phyloP scores from a whole-genome alignment of 257 asterid genomes.

The Penstemon eatonii region DNA sequence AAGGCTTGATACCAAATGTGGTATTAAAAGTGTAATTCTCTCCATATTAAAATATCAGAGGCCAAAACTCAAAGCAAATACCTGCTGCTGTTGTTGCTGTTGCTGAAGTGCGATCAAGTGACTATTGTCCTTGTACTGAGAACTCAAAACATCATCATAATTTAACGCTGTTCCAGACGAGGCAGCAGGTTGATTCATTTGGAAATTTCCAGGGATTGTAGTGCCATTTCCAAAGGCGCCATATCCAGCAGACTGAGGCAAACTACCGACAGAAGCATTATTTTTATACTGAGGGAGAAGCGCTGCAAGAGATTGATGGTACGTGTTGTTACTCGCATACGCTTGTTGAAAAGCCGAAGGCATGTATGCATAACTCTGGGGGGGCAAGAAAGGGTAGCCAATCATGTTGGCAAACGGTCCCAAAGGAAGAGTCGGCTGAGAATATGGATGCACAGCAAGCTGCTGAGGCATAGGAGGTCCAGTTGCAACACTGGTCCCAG shows the following conservation, averaged over 20 bases:
- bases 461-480: constrained; percentile 80
- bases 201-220: constrained; percentile 65
- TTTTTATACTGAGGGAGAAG: constrained; percentile 66
- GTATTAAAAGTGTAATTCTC: too few species aligned
- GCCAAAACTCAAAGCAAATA: constrained; percentile 20
- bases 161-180: constrained; percentile 54
- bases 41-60: not conserved
- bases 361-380: constrained; percentile 71
- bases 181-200: constrained; percentile 60
- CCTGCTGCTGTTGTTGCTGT: constrained; percentile 37
- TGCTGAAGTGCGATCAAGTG: constrained; percentile 64
- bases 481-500: constrained; percentile 54
- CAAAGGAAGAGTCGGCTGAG: constrained; percentile 64
- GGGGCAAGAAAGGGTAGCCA: constrained; percentile 67
- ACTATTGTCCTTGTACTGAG: constrained; percentile 72
- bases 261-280: constrained; percentile 57
- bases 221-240: constrained; percentile 52
- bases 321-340: constrained; percentile 56
- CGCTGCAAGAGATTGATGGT: constrained; percentile 73
- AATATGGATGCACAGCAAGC: constrained; percentile 66
- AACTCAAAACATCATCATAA: constrained; percentile 66
- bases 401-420: constrained; percentile 72
- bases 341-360: constrained; percentile 80
- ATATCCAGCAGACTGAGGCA: constrained; percentile 84
- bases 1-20: too few species aligned